phyloP scores from a whole-genome alignment of 1,139 yeast species.

The Scheffersomyces quercinus region DNA sequence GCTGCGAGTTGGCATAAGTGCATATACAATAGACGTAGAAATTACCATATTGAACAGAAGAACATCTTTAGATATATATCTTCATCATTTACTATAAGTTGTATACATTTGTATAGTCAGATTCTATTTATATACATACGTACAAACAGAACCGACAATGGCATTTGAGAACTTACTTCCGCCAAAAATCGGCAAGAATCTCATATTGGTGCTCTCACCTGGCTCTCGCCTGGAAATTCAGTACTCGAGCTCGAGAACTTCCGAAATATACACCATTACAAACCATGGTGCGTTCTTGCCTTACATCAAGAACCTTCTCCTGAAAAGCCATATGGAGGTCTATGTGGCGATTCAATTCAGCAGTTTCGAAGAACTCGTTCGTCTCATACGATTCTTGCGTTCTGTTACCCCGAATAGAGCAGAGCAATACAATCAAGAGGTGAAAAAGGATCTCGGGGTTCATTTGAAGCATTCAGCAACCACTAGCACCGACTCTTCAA shows the following conservation, averaged over 20 bases:
- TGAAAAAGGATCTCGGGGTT: constrained; percentile 1
- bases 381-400: constrained; percentile 2
- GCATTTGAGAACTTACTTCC: no score
- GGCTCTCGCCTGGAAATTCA: constrained; percentile 5
- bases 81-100: no score
- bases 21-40: no score
- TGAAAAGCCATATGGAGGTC: constrained; percentile 6
- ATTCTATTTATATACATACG: no score
- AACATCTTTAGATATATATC: no score
- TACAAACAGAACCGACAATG: no score
- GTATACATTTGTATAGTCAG: no score
- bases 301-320: constrained; percentile 18
- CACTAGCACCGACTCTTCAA: neutral
- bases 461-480: constrained; percentile 9
- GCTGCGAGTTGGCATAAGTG: no score
- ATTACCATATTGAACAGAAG: no score
- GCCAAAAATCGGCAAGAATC: neutral
- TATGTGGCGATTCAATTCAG: constrained; percentile 16
- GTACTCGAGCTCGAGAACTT: constrained; percentile 6
- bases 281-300: constrained; percentile 19
- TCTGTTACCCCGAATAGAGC: constrained; percentile 1
- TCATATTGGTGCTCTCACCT: constrained; percentile 2
- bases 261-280: constrained; percentile 24
- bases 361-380: constrained; percentile 12
- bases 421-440: constrained; percentile 4